Evolutionary conservation across 2,329 filamentous ascomycete species (phyloP), one percentile per base, ranked within the genome.

Genomic region (Monilinia laxa): DNA sequence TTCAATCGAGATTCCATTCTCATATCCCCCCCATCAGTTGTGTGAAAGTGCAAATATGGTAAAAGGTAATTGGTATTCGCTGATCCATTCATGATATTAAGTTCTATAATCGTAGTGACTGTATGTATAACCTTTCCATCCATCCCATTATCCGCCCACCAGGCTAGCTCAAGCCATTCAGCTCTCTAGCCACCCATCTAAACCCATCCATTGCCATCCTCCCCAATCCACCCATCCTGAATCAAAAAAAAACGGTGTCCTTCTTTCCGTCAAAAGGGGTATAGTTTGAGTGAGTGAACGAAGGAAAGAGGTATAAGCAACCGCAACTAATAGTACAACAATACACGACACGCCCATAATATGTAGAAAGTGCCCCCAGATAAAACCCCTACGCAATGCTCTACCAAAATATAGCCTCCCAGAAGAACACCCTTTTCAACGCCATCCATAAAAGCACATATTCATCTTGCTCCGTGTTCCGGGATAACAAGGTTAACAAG

Each of bases 361-460:
- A 23, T 6, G 18, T 31, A n/a, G 18, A 25, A 62, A 35, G n/a
- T 62, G 23, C 40, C 31, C 5, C 20, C 28, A 62, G 35, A 54
- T 20, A 62, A 35, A 14, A 42, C 62, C 28, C 12, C 42, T 35
- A 12, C n/a, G 25, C 53, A 38, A 64, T 64, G 52, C 38, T 53
- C 53, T 47, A 45, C 14, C 47, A 62, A 62, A 52, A 28, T 51
- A 51, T 16, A 52, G 59, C 59, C n/a, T 40, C 35, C 35, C 45
- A 62, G n/a, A 62, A 40, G 11, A 56, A 49, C 31, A 10, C n/a
- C 53, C 53, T 56, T 64, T 64, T 56, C 62, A 64, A 64, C 62
- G 62, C 62, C 62, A 49, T 31, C 52, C 51, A 56, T 55, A 55
- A 64, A 56, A 63, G 28, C 45, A 60, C 58, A 64, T 42, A 35